These are phyloP conservation scores for Kwoniella europaea DNA, from an alignment of 768 basidiomycete genomes.

Conservation along the genomic window DNA sequence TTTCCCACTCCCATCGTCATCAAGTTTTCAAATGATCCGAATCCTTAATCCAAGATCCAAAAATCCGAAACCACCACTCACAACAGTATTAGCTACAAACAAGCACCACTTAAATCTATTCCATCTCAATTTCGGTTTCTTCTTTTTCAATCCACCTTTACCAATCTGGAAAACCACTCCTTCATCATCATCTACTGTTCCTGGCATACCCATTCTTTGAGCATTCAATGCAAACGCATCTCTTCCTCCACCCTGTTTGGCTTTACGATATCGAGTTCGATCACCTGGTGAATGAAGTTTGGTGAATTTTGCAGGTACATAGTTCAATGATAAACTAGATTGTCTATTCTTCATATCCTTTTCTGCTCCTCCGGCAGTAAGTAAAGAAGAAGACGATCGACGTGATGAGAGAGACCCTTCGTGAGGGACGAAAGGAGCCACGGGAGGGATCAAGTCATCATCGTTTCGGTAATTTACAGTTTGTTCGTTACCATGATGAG, in stretches of 20 bases:
- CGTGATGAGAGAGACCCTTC: constrained; percentile 20
- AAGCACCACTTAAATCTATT: constrained; percentile 83
- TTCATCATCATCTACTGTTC: constrained; percentile 67
- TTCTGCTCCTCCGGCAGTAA: neutral
- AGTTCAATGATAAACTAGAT: constrained; percentile 67
- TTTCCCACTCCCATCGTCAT: neutral
- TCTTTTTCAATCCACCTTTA: constrained; percentile 61
- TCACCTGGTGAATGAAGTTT: constrained; percentile 60
- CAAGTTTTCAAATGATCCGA: neutral
- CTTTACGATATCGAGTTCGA: constrained; percentile 56
- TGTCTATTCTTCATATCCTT: constrained; percentile 20
- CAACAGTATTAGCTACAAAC: constrained; percentile 69
- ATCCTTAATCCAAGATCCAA: neutral
- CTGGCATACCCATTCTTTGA: constrained; percentile 63
- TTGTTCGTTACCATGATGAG: constrained; percentile 15
- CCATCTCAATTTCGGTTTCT: constrained; percentile 68
- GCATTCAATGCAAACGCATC: constrained; percentile 69
- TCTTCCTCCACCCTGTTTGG: constrained; percentile 68
- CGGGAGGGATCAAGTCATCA: constrained; percentile 25
- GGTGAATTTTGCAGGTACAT: constrained; percentile 77
- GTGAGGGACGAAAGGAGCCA: constrained; percentile 17
- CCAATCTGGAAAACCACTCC: constrained; percentile 48
- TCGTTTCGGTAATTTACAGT: constrained; percentile 21
- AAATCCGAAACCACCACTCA: constrained; percentile 54
- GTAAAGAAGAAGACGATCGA: constrained; percentile 21